Conservation (phyloP, 129 eudicot species). For the Flaveria linearis region DNA sequence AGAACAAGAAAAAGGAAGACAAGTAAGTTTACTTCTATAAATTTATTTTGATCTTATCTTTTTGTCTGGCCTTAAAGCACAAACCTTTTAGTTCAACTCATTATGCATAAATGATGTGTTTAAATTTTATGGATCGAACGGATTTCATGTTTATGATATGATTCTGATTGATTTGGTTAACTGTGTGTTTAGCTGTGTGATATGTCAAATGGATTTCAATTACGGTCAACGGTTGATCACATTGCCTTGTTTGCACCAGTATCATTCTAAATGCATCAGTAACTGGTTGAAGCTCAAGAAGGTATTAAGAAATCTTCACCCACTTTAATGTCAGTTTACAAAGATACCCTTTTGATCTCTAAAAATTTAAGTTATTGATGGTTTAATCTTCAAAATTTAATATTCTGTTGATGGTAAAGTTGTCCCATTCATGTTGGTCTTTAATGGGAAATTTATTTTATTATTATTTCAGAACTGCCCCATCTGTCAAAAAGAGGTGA, state of each 20-base stretch:
- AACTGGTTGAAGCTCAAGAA: constrained; percentile 61
- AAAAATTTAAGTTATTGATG: background rate
- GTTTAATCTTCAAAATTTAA: background rate
- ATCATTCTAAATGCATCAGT: constrained; percentile 64
- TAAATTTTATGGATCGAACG: background rate
- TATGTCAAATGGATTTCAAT: constrained; percentile 55
- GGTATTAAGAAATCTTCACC: constrained; percentile 39
- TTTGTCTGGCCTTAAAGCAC: constrained; percentile 10
- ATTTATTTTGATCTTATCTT: background rate
- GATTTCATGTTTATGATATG: background rate
- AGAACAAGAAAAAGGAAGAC: constrained; percentile 54
- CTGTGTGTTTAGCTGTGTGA: constrained; percentile 59
- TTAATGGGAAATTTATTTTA: background rate
- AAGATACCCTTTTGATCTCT: constrained; percentile 16
- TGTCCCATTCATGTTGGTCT: background rate
- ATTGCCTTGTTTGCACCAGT: constrained; percentile 76
- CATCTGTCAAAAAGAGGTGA: constrained; percentile 66
- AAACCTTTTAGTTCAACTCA: constrained; percentile 14
- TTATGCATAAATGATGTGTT: background rate
- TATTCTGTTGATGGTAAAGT: background rate
- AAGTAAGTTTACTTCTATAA: constrained; percentile 43
- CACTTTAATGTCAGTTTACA: constrained; percentile 12
- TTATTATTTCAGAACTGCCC: constrained; percentile 57
- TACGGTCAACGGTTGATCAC: constrained; percentile 50
- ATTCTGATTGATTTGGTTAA: constrained; percentile 8